Evolutionary conservation across 2,329 filamentous ascomycete genomes (phyloP).

Genomic region (Huntiella moniliformis): DNA sequence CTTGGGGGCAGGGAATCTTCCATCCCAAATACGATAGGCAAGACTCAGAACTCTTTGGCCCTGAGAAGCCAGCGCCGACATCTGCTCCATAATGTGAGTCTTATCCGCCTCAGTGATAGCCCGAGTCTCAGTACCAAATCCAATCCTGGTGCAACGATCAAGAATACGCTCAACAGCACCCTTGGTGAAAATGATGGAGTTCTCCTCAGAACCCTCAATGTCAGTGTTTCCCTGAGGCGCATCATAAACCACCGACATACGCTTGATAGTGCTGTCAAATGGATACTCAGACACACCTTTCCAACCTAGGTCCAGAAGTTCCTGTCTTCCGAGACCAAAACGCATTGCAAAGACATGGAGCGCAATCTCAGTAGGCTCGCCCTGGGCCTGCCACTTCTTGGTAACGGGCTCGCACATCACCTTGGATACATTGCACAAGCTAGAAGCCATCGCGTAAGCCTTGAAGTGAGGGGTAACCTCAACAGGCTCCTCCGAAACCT

Average conservation of each 20-base stretch:
- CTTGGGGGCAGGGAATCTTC: conserved; percentile 25
- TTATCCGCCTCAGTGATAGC: conserved; percentile 33
- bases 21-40: conserved; percentile 42
- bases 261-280: conserved; percentile 63
- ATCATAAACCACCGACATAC: conserved; percentile 60
- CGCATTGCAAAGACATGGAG: conserved; percentile 57
- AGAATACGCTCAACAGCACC: conserved; percentile 43
- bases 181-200: conserved; percentile 40
- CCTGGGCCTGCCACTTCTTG: conserved; percentile 44
- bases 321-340: conserved; percentile 40
- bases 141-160: conserved; percentile 33
- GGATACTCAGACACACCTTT: conserved; percentile 51
- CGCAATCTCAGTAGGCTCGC: conserved; percentile 58
- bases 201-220: conserved; percentile 19
- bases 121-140: conserved; percentile 23
- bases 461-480: conserved; percentile 31
- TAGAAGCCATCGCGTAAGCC: conserved; percentile 34
- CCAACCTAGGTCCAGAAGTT: conserved; percentile 34
- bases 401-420: conserved; percentile 36
- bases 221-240: conserved; percentile 24
- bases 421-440: conserved; percentile 47
- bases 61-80: conserved; percentile 41
- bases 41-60: conserved; percentile 57
- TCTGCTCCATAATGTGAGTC: conserved; percentile 31
- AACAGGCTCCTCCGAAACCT: conserved; percentile 21